Percentiles rank a stretch among this genome's conserved stretches.
phyloP scores from a whole-genome alignment of 805 yeast genomes.

The Scheffersomyces spartinae region DNA sequence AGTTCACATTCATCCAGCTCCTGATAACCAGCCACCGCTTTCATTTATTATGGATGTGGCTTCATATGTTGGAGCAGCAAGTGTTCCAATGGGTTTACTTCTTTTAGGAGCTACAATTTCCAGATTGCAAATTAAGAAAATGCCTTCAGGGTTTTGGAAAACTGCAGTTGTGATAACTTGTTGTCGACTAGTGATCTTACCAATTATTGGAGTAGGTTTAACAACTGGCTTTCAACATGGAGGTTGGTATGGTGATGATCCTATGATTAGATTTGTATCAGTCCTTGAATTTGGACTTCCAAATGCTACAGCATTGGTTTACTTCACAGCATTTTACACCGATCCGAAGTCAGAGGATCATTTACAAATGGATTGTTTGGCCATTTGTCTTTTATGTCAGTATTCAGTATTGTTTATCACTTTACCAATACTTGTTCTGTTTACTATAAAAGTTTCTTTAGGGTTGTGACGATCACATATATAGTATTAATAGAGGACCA shows the following conservation, averaged over 20 bases:
- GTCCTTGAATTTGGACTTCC: conserved; percentile 74
- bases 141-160: conserved; percentile 66
- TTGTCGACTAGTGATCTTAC: conserved; percentile 54
- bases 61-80: conserved; percentile 71
- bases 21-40: conserved; percentile 74
- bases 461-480: conserved; percentile 19
- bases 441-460: conserved; percentile 43
- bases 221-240: conserved; percentile 45
- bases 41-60: conserved; percentile 79
- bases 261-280: conserved; percentile 58
- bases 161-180: conserved; percentile 47
- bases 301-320: conserved; percentile 78
- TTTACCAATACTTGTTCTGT: conserved; percentile 65
- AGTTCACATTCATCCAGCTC: conserved; percentile 28
- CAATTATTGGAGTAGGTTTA: conserved; percentile 61
- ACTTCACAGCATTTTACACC: conserved; percentile 78
- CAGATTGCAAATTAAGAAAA: conserved; percentile 43
- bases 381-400: conserved; percentile 63
- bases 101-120: conserved; percentile 84
- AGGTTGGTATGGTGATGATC: conserved; percentile 54
- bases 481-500: too few relatives aligned
- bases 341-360: conserved; percentile 45
- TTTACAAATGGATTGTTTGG: conserved; percentile 76
- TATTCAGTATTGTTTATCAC: conserved; percentile 58
- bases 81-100: conserved; percentile 78